Percentiles rank a stretch among this genome's conserved stretches.
These are phyloP conservation scores for Trichosporon faecale DNA, from an alignment of 1,284 basidiomycete genomes.

Conservation along the genomic window DNA sequence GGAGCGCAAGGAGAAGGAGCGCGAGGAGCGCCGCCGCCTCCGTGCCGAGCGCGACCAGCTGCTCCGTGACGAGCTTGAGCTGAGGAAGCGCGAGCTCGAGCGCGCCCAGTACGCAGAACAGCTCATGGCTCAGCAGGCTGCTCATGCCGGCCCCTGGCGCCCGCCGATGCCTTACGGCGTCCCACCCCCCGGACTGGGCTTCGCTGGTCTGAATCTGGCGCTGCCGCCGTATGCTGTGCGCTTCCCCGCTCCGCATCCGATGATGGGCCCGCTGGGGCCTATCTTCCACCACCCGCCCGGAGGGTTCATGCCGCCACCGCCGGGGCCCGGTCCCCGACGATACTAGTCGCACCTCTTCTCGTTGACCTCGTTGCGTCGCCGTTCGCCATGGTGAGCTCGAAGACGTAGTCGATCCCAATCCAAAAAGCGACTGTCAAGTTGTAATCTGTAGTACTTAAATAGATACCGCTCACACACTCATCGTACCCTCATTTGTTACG, in stretches of 20 bases:
- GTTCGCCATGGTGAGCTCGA: too few species aligned
- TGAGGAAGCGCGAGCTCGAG: background rate
- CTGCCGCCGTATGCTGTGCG: constrained; percentile 1
- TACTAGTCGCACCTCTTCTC: background rate
- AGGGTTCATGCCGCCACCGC: background rate
- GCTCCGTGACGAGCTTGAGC: background rate
- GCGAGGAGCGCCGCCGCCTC: constrained; percentile 1
- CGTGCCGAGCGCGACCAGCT: background rate
- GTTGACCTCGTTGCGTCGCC: background rate
- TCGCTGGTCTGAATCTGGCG: background rate
- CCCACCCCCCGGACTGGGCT: background rate
- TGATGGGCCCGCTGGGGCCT: constrained; percentile 3
- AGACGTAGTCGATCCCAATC: background rate
- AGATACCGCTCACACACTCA: background rate
- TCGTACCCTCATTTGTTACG: constrained; percentile 2
- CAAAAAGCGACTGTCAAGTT: background rate
- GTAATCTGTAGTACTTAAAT: background rate
- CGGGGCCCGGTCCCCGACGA: background rate
- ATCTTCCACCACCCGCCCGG: background rate
- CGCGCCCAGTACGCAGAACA: background rate
- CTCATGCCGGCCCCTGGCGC: background rate
- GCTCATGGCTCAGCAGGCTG: background rate
- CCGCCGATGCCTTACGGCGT: constrained; percentile 5
- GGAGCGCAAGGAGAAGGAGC: background rate
- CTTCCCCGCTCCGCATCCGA: background rate